Evolutionary conservation across 805 yeast genomes (phyloP).

Genomic region (Priceomyces carsonii): DNA sequence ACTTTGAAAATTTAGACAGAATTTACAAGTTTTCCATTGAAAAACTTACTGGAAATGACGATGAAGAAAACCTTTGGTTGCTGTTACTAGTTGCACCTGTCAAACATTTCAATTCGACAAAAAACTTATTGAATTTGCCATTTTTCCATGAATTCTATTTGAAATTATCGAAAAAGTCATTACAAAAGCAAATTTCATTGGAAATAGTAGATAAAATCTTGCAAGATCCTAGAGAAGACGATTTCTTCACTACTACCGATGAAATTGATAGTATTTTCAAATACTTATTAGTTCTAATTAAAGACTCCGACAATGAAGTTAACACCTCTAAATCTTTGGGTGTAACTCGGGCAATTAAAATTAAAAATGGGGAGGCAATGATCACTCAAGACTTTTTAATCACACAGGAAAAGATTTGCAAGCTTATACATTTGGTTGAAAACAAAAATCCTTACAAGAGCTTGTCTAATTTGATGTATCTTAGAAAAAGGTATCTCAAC

Average conservation of each 20-base stretch:
- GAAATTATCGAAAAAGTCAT: conserved; percentile 47
- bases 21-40: conserved; percentile 58
- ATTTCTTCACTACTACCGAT: conserved; percentile 32
- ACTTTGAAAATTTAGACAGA: conserved; percentile 58
- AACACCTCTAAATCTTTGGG: conserved; percentile 44
- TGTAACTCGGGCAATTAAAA: conserved; percentile 29
- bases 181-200: conserved; percentile 59
- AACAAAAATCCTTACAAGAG: conserved; percentile 31
- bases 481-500: conserved; percentile 46
- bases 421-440: conserved; percentile 64
- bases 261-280: conserved; percentile 63
- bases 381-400: conserved; percentile 38
- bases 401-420: conserved; percentile 65
- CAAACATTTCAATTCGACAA: conserved; percentile 38
- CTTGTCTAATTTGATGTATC: conserved; percentile 33
- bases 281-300: conserved; percentile 56
- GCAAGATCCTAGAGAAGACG: conserved; percentile 26
- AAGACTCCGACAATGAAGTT: conserved; percentile 27
- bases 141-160: conserved; percentile 54
- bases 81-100: conserved; percentile 52
- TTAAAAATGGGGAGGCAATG: conserved; percentile 27
- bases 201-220: conserved; percentile 60
- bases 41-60: conserved; percentile 30
- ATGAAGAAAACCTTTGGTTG: conserved; percentile 39
- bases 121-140: conserved; percentile 44